These are phyloP conservation scores for Aspergillus novoparasiticus DNA, from an alignment of 2,329 filamentous ascomycete genomes.

Conservation along the genomic window DNA sequence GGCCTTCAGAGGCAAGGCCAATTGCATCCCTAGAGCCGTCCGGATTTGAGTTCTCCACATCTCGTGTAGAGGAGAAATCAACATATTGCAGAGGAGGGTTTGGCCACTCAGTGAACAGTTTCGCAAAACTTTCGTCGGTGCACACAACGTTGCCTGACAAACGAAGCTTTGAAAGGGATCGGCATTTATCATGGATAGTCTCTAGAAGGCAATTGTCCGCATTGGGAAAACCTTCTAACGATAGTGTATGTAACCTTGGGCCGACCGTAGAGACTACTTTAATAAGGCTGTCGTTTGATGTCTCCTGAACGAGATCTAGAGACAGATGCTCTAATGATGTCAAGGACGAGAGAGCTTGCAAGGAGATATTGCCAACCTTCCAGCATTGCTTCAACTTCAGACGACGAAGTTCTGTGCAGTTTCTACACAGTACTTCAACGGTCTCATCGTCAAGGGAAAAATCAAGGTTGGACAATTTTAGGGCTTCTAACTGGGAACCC, in stretches of 20 bases:
- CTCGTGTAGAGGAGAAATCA: slow-evolving; percentile 76
- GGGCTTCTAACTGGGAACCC: slow-evolving; percentile 64
- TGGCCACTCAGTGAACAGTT: slow-evolving; percentile 74
- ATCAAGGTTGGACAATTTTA: slow-evolving; percentile 85
- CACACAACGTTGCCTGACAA: slow-evolving; percentile 75
- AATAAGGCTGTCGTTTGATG: slow-evolving; percentile 61
- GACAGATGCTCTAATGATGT: slow-evolving; percentile 72
- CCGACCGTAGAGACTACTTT: slow-evolving; percentile 66
- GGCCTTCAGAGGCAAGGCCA: slow-evolving; percentile 75
- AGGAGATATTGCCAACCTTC: slow-evolving; percentile 65
- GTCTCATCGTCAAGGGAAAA: slow-evolving; percentile 75
- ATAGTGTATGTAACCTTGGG: slow-evolving; percentile 71
- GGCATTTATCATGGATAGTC: slow-evolving; percentile 71
- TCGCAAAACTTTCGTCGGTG: slow-evolving; percentile 72
- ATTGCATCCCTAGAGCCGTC: slow-evolving; percentile 63
- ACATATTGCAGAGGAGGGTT: slow-evolving; percentile 71
- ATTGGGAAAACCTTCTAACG: slow-evolving; percentile 68
- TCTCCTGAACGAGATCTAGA: slow-evolving; percentile 63
- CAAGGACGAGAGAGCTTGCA: slow-evolving; percentile 66
- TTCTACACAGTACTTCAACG: slow-evolving; percentile 61
- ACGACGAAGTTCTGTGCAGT: slow-evolving; percentile 69
- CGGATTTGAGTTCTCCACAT: slow-evolving; percentile 71
- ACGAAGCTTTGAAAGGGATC: slow-evolving; percentile 71
- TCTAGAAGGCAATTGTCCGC: slow-evolving; percentile 71
- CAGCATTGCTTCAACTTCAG: slow-evolving; percentile 84